These are phyloP conservation scores for Lecanicillium sp. DNA, from an alignment of 2,329 filamentous ascomycete species.

Conservation along the genomic window DNA sequence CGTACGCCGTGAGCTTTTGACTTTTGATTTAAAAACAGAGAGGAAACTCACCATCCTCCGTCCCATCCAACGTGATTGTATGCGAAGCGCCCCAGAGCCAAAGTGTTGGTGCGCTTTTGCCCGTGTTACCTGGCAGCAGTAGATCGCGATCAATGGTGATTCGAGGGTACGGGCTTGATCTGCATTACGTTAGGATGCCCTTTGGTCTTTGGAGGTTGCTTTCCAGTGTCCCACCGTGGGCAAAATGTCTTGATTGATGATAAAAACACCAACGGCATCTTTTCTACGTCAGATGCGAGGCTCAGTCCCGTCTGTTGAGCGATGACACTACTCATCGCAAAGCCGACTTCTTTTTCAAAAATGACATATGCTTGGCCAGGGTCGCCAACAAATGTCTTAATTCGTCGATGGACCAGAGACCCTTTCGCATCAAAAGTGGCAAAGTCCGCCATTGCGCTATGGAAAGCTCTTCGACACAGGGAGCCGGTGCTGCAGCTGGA, in stretches of 20 bases:
- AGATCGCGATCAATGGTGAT: conserved; percentile 10
- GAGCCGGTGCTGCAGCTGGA: too few relatives aligned
- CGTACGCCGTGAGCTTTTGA: background rate
- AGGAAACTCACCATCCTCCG: conserved; percentile 10
- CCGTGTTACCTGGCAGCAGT: conserved; percentile 7
- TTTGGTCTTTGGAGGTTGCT: too few relatives aligned
- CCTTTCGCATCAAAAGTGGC: conserved; percentile 6
- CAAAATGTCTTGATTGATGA: conserved; percentile 9
- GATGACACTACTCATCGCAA: conserved; percentile 6
- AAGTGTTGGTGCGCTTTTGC: conserved; percentile 12
- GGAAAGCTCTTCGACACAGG: too few relatives aligned
- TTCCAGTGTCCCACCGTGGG: conserved; percentile 3
- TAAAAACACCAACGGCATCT: conserved; percentile 7
- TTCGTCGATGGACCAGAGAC: conserved; percentile 4
- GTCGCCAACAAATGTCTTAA: conserved; percentile 11
- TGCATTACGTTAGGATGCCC: background rate
- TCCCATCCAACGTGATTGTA: conserved; percentile 14
- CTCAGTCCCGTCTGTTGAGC: conserved; percentile 5
- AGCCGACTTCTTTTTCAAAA: conserved; percentile 8
- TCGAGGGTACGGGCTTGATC: conserved; percentile 8
- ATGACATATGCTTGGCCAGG: conserved; percentile 10
- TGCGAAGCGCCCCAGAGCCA: conserved; percentile 14
- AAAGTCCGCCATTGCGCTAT: conserved; percentile 11
- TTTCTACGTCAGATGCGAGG: conserved; percentile 7
- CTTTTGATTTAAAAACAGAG: background rate